These are phyloP conservation scores for Alternaria burnsii DNA, from an alignment of 2,329 filamentous ascomycete genomes.

Conservation along the genomic window DNA sequence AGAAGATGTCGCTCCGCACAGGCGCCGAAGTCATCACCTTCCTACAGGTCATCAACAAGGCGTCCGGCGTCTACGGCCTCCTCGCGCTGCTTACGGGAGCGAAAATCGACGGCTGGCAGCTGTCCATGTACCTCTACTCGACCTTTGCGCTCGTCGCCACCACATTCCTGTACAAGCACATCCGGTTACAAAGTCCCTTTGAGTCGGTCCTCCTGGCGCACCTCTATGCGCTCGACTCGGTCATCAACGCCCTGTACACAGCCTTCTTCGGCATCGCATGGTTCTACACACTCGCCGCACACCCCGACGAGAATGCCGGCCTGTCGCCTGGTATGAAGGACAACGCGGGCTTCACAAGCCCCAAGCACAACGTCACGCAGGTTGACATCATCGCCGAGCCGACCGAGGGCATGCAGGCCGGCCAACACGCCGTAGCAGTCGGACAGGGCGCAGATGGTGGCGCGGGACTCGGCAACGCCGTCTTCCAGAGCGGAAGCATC, in stretches of 20 bases:
- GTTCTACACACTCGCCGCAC: constrained; percentile 77
- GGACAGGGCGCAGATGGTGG: constrained; percentile 49
- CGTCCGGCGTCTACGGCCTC: constrained; percentile 88
- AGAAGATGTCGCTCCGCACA: constrained; percentile 84
- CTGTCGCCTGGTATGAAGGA: constrained; percentile 66
- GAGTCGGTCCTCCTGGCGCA: constrained; percentile 84
- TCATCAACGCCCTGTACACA: constrained; percentile 84
- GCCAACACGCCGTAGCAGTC: constrained; percentile 64
- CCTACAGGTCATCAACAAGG: constrained; percentile 88
- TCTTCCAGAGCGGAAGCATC: constrained; percentile 72
- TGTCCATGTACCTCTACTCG: constrained; percentile 92
- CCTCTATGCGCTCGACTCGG: constrained; percentile 82
- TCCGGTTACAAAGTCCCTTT: constrained; percentile 79
- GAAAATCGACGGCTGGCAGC: constrained; percentile 80
- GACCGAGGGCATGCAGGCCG: constrained; percentile 55
- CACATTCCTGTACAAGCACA: constrained; percentile 77
- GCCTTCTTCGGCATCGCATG: constrained; percentile 82
- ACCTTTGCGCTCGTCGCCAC: constrained; percentile 73
- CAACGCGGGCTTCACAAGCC: constrained; percentile 71
- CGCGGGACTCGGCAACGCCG: constrained; percentile 66
- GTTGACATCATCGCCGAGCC: constrained; percentile 64
- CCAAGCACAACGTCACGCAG: constrained; percentile 67
- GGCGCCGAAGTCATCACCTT: constrained; percentile 86
- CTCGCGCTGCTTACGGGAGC: constrained; percentile 89
- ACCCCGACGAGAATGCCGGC: constrained; percentile 54